phyloP scores from a whole-genome alignment of 1,284 basidiomycete genomes.

The Cutaneotrichosporon arboriforme region DNA sequence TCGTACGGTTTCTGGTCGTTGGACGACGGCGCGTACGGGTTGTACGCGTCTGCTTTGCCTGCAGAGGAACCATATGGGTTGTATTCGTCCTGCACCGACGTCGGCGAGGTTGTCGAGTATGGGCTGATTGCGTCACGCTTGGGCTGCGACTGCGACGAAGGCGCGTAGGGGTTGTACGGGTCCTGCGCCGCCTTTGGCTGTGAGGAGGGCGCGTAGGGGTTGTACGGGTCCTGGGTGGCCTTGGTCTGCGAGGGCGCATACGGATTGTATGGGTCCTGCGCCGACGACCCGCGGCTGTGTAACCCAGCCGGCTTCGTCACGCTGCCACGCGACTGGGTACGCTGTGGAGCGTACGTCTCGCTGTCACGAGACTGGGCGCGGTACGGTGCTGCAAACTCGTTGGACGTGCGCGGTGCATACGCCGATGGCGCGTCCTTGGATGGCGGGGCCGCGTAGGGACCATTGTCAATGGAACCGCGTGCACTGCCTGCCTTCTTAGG shows the following conservation, averaged over 20 bases:
- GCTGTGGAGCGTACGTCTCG: not conserved
- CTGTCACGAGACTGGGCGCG: not conserved
- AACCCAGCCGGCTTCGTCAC: not conserved
- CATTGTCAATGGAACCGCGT: not conserved
- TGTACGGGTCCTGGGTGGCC: slow-evolving; percentile 5
- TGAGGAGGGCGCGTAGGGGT: slow-evolving; percentile 9
- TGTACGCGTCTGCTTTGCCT: not conserved
- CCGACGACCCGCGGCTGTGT: not conserved
- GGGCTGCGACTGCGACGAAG: not conserved
- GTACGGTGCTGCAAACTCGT: not conserved
- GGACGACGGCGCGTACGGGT: slow-evolving; percentile 8
- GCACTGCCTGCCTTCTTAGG: not conserved
- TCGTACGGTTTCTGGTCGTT: slow-evolving; percentile 6
- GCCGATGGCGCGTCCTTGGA: not conserved
- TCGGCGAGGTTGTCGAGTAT: slow-evolving; percentile 1
- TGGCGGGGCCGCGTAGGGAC: not conserved
- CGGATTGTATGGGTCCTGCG: slow-evolving; percentile 6
- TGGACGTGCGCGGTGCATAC: not conserved
- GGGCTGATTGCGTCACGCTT: slow-evolving; percentile 1
- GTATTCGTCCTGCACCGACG: not conserved
- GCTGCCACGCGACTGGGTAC: not conserved
- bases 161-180: slow-evolving; percentile 8
- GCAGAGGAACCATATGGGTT: slow-evolving; percentile 9
- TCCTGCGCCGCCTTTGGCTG: not conserved
- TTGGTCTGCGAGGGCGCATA: not conserved